These are phyloP conservation scores for Neonothopanus nambi DNA, from an alignment of 1,284 basidiomycete genomes.

Conservation along the genomic window DNA sequence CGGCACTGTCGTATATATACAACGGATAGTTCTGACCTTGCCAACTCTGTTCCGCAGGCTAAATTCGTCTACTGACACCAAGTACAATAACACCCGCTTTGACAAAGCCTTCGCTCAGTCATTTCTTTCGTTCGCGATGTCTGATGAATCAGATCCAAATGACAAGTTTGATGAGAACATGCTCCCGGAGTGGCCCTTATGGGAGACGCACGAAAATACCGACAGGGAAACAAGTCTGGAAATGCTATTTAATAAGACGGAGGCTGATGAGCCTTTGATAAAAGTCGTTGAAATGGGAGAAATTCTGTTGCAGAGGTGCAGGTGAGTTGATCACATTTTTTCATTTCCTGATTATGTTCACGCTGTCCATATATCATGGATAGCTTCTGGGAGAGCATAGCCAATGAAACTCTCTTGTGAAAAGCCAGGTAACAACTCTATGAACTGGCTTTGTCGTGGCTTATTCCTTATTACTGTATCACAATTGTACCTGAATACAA, in stretches of 20 bases:
- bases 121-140: background rate
- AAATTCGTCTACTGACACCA: background rate
- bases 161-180: constrained; percentile 1
- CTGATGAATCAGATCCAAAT: background rate
- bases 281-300: background rate
- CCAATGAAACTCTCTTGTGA: background rate
- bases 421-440: no score
- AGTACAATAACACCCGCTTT: background rate
- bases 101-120: background rate
- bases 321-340: background rate
- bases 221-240: background rate
- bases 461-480: no score
- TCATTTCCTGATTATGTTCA: no score
- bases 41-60: background rate
- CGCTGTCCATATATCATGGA: background rate
- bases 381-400: background rate
- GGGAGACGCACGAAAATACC: background rate
- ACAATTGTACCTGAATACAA: no score
- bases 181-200: background rate
- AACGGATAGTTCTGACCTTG: no score
- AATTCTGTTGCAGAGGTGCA: background rate
- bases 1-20: no score
- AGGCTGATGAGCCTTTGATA: background rate
- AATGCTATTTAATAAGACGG: constrained; percentile 3
- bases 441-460: no score